A percentile compares a stretch with the other conserved stretches of the same genome.
Conservation (phyloP, 2,329 filamentous ascomycete genomes). For the Lachnellula hyalina region DNA sequence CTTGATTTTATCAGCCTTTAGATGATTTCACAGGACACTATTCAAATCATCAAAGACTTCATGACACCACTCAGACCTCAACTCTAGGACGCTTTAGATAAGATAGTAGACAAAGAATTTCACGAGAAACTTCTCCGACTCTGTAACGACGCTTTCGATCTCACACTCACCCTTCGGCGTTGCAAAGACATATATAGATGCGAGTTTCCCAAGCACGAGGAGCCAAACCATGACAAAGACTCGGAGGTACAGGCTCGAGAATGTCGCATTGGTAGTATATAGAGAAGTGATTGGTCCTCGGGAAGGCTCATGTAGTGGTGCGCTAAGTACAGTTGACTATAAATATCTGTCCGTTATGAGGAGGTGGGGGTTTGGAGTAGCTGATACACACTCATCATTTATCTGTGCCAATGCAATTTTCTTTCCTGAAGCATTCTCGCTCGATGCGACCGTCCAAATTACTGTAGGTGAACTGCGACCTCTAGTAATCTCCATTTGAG, state of each 20-base stretch:
- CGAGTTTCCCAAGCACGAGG: background rate
- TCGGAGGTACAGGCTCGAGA: background rate
- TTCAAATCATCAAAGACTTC: background rate
- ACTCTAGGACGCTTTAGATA: background rate
- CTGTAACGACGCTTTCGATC: background rate
- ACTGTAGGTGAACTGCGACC: too few species aligned
- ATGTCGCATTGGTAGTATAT: background rate
- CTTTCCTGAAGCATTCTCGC: too few species aligned
- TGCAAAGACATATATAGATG: slow-evolving; percentile 2
- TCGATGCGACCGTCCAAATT: too few species aligned
- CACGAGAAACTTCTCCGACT: background rate
- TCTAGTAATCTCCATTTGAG: too few species aligned
- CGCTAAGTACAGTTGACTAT: too few species aligned
- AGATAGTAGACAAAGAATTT: background rate
- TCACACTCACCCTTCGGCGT: background rate
- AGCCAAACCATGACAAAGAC: background rate
- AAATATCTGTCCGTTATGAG: too few species aligned
- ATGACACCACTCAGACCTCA: background rate
- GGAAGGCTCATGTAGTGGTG: slow-evolving; percentile 4
- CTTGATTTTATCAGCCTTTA: slow-evolving; percentile 34
- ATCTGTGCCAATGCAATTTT: too few species aligned
- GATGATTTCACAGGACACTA: slow-evolving; percentile 31
- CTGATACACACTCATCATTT: too few species aligned
- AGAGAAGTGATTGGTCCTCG: background rate
- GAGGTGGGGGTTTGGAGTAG: too few species aligned